Base-by-base conservation (phyloP, 2,329 filamentous ascomycete genomes). In the Alternaria postmessia region DNA sequence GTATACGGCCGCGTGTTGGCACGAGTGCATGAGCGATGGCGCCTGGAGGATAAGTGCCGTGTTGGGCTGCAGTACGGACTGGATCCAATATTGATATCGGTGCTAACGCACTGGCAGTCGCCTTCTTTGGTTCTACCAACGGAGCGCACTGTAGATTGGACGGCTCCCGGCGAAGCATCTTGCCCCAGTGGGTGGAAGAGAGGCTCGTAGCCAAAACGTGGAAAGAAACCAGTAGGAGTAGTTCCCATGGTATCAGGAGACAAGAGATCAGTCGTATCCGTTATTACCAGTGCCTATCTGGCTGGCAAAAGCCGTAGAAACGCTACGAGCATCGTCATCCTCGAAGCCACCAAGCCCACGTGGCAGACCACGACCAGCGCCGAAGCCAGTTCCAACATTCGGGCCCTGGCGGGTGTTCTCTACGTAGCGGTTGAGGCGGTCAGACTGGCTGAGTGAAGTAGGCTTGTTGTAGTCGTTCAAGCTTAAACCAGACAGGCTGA, bases 291-390 rank as follows among this genome's bases (percentile, higher is more conserved):
- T 93, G 57, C 93, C 94, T 68, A 97, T 89, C 80, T 98, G 95
- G 82, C 93, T 97, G 63, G 94, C 94, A 81, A 98, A 99, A 49
- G 94, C 94, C 53, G 95, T 98, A 75, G 93, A 97, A 73, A 98
- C 88, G 80, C 94, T 98, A 81, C 95, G 93, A 73, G 95, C 93
- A 76, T 98, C 95, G 68, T 99, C 95, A 69, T 99, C 95, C 63
- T 90, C 84, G 42, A 81, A 79, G 24, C 81, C 79, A 62, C 83
- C 80, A 52, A 84, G 81, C 61, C 72, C 72, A 47, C 48, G 60
- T 11, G 75, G 75, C 8, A 77, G 55, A 26, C 74, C 77, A 82
- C 81, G 73, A 78, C 82, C 63, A 75, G 81, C 74, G n/a, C 71
- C 75, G 52, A 75, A 79, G n/a, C 76, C 75, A 55, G 67, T 68